Evolutionary conservation across 352 stramenopile genomes (phyloP).

Genomic region (Elongisporangium undulatum): DNA sequence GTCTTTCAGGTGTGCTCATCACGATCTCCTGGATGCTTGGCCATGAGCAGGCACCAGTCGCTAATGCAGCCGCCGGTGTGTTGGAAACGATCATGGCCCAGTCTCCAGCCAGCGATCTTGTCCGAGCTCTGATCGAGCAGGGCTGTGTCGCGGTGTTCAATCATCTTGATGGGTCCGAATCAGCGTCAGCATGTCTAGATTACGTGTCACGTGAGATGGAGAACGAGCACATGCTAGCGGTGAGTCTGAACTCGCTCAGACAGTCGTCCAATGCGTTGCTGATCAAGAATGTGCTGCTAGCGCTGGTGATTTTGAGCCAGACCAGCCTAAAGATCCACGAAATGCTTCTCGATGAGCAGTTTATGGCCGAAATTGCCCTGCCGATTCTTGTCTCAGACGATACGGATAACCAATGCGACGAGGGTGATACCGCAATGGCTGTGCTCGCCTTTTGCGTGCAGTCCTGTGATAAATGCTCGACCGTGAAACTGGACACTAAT

Average conservation of each 20-base stretch:
- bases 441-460: slow-evolving; percentile 19
- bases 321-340: slow-evolving; percentile 14
- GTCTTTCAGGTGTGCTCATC: slow-evolving; percentile 32
- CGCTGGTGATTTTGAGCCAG: slow-evolving; percentile 31
- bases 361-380: slow-evolving; percentile 14
- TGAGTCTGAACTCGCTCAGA: slow-evolving; percentile 17
- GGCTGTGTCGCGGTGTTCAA: slow-evolving; percentile 33
- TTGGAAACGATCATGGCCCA: slow-evolving; percentile 12
- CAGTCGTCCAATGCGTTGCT: slow-evolving; percentile 34
- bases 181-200: slow-evolving; percentile 11
- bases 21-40: slow-evolving; percentile 32
- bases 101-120: slow-evolving; percentile 25
- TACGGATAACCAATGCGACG: slow-evolving; percentile 7
- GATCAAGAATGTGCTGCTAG: slow-evolving; percentile 38
- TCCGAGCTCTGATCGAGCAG: slow-evolving; percentile 39
- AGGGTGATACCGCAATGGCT: slow-evolving; percentile 11
- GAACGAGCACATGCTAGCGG: slow-evolving; percentile 17
- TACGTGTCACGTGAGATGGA: slow-evolving; percentile 25
- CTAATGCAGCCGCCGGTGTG: slow-evolving; percentile 11
- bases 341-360: slow-evolving; percentile 14
- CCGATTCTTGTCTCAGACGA: slow-evolving; percentile 10
- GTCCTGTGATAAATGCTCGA: slow-evolving; percentile 29
- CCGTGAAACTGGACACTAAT: slow-evolving; percentile 27
- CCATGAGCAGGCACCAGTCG: slow-evolving; percentile 15
- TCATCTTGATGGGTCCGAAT: slow-evolving; percentile 8